phyloP scores from a whole-genome alignment of 2,329 filamentous ascomycete species.

The Fusarium chaquense region DNA sequence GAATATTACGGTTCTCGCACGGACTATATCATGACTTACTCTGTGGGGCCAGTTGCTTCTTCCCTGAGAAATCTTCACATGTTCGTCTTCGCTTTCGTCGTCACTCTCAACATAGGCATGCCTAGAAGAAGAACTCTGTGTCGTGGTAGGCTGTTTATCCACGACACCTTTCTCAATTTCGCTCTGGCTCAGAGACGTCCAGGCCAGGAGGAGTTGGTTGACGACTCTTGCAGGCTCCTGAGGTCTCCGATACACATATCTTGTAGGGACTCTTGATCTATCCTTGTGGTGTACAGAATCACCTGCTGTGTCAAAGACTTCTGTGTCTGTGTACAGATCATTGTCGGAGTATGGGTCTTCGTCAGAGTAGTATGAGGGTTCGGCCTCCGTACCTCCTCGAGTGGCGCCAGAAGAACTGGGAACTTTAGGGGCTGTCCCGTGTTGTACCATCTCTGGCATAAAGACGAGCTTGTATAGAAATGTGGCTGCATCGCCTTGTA shows the following conservation, averaged over 20 bases:
- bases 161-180: slow-evolving; percentile 12
- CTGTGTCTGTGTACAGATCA: background rate
- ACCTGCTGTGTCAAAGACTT: background rate
- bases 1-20: background rate
- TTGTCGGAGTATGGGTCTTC: background rate
- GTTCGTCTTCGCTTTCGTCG: background rate
- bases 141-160: background rate
- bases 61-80: background rate
- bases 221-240: slow-evolving; percentile 21
- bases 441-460: background rate
- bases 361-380: background rate
- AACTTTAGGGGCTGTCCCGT: rapidly evolving
- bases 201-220: slow-evolving; percentile 17
- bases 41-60: background rate
- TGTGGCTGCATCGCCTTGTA: slow-evolving; percentile 29
- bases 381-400: background rate
- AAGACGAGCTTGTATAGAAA: slow-evolving; percentile 32
- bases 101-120: background rate
- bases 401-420: no score
- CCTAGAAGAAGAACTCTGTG: background rate
- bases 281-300: rapidly evolving
- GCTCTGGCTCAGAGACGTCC: slow-evolving; percentile 23
- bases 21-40: background rate
- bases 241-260: background rate
- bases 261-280: background rate